Conservation (phyloP, 1,284 basidiomycete genomes). For the Trametes pubescens region DNA sequence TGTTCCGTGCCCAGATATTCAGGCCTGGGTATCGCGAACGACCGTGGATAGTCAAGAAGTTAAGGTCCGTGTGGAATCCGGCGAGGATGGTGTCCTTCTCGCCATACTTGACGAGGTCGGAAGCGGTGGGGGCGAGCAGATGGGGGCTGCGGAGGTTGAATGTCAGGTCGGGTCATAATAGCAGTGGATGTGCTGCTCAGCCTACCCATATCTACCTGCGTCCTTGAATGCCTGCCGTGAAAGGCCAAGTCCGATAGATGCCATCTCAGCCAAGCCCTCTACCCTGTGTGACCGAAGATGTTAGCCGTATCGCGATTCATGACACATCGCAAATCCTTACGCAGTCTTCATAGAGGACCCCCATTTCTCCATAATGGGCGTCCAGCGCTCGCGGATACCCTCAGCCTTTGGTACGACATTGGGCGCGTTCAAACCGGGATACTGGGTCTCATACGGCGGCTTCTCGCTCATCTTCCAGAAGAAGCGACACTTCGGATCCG, state of each 20-base stretch:
- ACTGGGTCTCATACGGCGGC: conserved; percentile 82
- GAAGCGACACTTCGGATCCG: conserved; percentile 93
- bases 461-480: conserved; percentile 87
- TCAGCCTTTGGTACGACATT: conserved; percentile 79
- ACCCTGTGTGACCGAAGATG: conserved; percentile 58
- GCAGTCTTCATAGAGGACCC: conserved; percentile 85
- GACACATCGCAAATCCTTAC: conserved; percentile 51
- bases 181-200: neutral
- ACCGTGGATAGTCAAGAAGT: conserved; percentile 90
- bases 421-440: conserved; percentile 76
- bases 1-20: conserved; percentile 92
- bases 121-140: conserved; percentile 90
- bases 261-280: conserved; percentile 83
- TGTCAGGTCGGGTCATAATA: neutral
- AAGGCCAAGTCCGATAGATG: conserved; percentile 81
- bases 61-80: conserved; percentile 89
- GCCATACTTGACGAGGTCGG: conserved; percentile 83
- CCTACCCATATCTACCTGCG: conserved; percentile 84
- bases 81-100: conserved; percentile 84
- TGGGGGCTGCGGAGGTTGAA: conserved; percentile 66
- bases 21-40: conserved; percentile 86
- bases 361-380: conserved; percentile 81
- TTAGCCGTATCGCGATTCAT: neutral
- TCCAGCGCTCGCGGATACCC: conserved; percentile 68
- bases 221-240: conserved; percentile 71